These are phyloP conservation scores for Clavispora fructus DNA, from an alignment of 805 yeast genomes.

Conservation along the genomic window DNA sequence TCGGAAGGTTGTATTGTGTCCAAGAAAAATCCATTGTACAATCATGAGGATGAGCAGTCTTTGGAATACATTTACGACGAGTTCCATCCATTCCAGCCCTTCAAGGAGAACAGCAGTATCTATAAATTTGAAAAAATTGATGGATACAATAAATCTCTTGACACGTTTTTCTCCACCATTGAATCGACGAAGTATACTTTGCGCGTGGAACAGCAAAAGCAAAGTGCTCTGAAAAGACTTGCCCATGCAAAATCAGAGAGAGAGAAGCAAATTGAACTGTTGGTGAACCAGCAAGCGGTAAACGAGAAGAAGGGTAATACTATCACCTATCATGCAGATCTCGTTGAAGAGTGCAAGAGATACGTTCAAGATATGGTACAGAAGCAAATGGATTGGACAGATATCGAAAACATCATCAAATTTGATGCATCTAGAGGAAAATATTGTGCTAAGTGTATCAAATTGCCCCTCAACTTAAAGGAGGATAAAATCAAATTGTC, in stretches of 20 bases:
- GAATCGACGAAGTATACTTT: conserved; percentile 77
- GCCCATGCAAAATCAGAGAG: conserved; percentile 74
- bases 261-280: conserved; percentile 58
- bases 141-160: conserved; percentile 80
- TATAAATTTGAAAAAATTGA: conserved; percentile 39
- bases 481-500: conserved; percentile 59
- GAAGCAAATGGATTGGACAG: conserved; percentile 92
- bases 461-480: conserved; percentile 62
- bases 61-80: conserved; percentile 54
- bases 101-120: conserved; percentile 25
- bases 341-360: conserved; percentile 65
- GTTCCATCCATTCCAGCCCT: conserved; percentile 65
- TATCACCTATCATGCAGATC: conserved; percentile 61
- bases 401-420: conserved; percentile 69
- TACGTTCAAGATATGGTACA: conserved; percentile 64
- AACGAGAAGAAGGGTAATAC: conserved; percentile 69
- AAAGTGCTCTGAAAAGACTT: conserved; percentile 68
- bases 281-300: conserved; percentile 55
- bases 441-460: conserved; percentile 55
- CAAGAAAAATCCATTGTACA: conserved; percentile 50
- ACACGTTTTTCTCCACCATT: conserved; percentile 75
- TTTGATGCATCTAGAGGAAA: conserved; percentile 67
- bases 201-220: conserved; percentile 69
- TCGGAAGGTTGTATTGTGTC: conserved; percentile 59
- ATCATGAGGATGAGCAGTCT: conserved; percentile 37